These are phyloP conservation scores for Dendrocalamus latiflorus DNA, from an alignment of 202 grass and related monocot genomes.

Conservation along the genomic window DNA sequence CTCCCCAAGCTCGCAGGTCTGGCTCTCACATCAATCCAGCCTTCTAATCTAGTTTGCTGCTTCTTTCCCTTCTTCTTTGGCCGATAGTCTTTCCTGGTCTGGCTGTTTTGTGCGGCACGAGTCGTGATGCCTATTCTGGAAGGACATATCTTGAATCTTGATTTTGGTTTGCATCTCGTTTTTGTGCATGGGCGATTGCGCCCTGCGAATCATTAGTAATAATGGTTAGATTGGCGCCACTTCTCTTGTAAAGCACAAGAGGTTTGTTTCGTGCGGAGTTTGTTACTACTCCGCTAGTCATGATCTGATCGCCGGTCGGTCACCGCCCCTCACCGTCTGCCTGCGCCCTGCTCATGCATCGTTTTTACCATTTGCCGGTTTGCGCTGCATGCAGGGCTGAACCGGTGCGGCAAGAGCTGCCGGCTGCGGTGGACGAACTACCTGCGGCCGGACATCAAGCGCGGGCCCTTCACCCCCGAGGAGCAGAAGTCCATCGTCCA, in stretches of 20 bases:
- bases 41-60: not conserved
- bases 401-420: slow-evolving; percentile 85
- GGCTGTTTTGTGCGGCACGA: too few species aligned
- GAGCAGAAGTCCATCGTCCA: slow-evolving; percentile 86
- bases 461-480: slow-evolving; percentile 64
- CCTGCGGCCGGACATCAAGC: slow-evolving; percentile 74
- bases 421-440: slow-evolving; percentile 81
- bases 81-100: not conserved
- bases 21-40: not conserved
- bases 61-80: not conserved
- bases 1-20: slow-evolving; percentile 88
- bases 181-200: not conserved
- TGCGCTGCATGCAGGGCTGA: slow-evolving; percentile 34
- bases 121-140: not conserved
- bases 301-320: not conserved
- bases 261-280: not conserved
- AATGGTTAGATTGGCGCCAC: not conserved
- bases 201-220: not conserved
- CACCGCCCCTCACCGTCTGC: not conserved
- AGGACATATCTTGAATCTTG: not conserved
- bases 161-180: not conserved
- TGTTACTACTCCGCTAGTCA: not conserved
- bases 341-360: too few species aligned
- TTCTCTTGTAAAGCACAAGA: not conserved
- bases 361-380: slow-evolving; percentile 28